phyloP scores from a whole-genome alignment of 345 rosid species.

The Eucalyptus regnans region DNA sequence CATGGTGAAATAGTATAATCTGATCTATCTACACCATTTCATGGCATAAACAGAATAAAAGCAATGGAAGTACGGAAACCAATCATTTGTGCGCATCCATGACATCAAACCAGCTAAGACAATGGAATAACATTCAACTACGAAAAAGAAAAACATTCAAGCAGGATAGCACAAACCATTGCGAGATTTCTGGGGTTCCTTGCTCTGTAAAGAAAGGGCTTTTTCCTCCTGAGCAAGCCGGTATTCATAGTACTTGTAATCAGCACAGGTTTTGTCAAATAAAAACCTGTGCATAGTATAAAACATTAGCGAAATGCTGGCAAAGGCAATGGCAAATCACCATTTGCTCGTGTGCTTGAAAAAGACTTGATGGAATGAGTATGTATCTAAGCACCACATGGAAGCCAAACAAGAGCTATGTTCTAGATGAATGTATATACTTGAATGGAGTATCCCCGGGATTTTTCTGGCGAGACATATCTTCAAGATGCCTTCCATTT shows the following conservation, averaged over 20 bases:
- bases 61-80: neutral
- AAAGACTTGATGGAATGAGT: neutral
- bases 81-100: neutral
- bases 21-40: neutral
- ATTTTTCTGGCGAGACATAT: slow-evolving; percentile 84
- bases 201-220: slow-evolving; percentile 23
- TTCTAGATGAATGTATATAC: slow-evolving; percentile 25
- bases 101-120: neutral
- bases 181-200: slow-evolving; percentile 32
- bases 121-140: neutral
- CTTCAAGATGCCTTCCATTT: slow-evolving; percentile 92
- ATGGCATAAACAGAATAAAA: neutral
- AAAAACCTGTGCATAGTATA: slow-evolving; percentile 47
- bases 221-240: slow-evolving; percentile 81
- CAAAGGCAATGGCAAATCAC: neutral
- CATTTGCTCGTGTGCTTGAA: neutral
- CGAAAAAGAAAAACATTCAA: neutral
- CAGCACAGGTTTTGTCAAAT: slow-evolving; percentile 71
- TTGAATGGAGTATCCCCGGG: slow-evolving; percentile 95
- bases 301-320: neutral
- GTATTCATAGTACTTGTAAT: slow-evolving; percentile 73
- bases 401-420: neutral
- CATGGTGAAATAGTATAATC: neutral
- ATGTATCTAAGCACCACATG: neutral
- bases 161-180: slow-evolving; percentile 27